Evolutionary conservation across 1,139 yeast genomes (phyloP).

Genomic region (Saccharomyces pastorianus): DNA sequence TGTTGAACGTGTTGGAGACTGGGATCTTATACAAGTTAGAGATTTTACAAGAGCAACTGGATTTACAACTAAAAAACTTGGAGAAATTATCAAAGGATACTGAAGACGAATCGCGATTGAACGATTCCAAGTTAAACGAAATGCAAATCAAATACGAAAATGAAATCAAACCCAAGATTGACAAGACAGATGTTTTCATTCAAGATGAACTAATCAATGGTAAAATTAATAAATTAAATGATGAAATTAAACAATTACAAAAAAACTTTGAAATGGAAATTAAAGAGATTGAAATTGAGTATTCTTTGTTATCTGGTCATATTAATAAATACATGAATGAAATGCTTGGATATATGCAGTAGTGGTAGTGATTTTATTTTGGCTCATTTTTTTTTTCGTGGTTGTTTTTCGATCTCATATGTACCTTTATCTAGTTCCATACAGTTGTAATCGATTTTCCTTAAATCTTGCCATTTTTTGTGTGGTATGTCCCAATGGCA

Average conservation of each 20-base stretch:
- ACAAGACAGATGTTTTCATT: conserved; percentile 21
- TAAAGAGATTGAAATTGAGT: conserved; percentile 25
- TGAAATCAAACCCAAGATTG: conserved; percentile 21
- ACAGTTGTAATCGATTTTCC: conserved; percentile 15
- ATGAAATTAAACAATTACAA: conserved; percentile 15
- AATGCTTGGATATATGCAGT: conserved; percentile 16
- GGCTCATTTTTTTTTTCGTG: background rate
- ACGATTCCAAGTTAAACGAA: conserved; percentile 15
- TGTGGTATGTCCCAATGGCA: conserved; percentile 68
- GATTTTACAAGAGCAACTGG: conserved; percentile 23
- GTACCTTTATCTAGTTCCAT: conserved; percentile 26
- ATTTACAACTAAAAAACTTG: conserved; percentile 15
- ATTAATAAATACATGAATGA: conserved; percentile 26
- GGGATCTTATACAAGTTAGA: conserved; percentile 20
- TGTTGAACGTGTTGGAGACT: conserved; percentile 17
- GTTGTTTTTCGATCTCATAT: conserved; percentile 10
- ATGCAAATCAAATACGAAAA: conserved; percentile 20
- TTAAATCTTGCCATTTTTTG: conserved; percentile 31
- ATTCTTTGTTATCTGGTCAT: conserved; percentile 22
- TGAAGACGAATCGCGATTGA: conserved; percentile 9
- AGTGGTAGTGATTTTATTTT: background rate
- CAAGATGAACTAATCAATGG: conserved; percentile 21
- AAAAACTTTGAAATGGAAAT: conserved; percentile 19
- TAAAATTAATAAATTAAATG: conserved; percentile 19
- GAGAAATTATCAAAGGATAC: conserved; percentile 9